Evolutionary conservation across 208 protist genomes (phyloP).

Genomic region (Crithidia expoeki): DNA sequence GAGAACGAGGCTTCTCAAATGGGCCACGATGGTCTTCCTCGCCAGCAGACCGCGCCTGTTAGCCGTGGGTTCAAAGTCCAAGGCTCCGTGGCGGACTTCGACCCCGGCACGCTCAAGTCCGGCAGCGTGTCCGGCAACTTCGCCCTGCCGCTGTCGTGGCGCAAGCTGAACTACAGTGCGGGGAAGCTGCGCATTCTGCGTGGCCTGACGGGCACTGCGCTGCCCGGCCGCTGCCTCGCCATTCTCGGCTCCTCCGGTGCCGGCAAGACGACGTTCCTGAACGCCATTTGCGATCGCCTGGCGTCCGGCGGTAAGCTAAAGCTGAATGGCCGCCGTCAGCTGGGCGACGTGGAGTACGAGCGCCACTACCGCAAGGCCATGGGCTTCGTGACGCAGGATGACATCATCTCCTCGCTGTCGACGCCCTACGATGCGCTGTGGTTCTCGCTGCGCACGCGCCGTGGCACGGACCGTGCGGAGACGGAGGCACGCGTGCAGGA

Average conservation of each 20-base stretch:
- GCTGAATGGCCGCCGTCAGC: slow-evolving; percentile 56
- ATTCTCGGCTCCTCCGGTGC: slow-evolving; percentile 85
- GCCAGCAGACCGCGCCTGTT: slow-evolving; percentile 11
- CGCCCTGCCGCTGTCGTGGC: slow-evolving; percentile 74
- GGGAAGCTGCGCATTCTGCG: slow-evolving; percentile 56
- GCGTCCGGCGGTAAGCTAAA: slow-evolving; percentile 34
- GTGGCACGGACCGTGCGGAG: slow-evolving; percentile 41
- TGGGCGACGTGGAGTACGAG: slow-evolving; percentile 69
- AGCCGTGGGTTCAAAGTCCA: slow-evolving; percentile 34
- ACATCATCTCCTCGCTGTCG: slow-evolving; percentile 67
- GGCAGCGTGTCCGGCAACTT: slow-evolving; percentile 42
- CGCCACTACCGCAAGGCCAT: slow-evolving; percentile 63
- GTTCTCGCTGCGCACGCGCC: slow-evolving; percentile 81
- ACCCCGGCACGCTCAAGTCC: slow-evolving; percentile 34
- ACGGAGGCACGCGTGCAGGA: slow-evolving; percentile 63
- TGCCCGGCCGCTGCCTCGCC: slow-evolving; percentile 73
- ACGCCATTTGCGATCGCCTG: slow-evolving; percentile 76
- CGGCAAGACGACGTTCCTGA: slow-evolving; percentile 77
- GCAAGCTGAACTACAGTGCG: slow-evolving; percentile 63
- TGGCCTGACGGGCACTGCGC: slow-evolving; percentile 70
- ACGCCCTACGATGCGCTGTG: slow-evolving; percentile 71
- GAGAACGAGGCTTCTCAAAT: neutral
- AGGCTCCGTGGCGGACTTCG: slow-evolving; percentile 57
- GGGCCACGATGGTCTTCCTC: neutral
- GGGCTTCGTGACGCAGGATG: slow-evolving; percentile 84